Evolutionary conservation across 208 protist species (phyloP).

Genomic region (Balamuthia mandrillaris): DNA sequence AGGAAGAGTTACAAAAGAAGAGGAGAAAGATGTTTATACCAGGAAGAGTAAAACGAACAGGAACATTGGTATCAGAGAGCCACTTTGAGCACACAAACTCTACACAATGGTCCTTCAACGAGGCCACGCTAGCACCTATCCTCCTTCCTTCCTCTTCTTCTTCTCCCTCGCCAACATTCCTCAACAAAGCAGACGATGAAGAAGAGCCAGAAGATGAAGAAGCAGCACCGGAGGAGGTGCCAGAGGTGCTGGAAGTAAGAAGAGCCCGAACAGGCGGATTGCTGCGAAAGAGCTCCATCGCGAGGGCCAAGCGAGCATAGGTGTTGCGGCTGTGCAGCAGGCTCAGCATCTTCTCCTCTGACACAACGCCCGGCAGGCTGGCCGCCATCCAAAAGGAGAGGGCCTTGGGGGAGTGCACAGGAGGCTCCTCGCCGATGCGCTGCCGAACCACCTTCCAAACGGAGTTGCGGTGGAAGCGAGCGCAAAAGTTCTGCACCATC

Average conservation of each 20-base stretch:
- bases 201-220: no score
- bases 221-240: no score
- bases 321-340: not conserved
- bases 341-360: not conserved
- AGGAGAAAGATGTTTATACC: not conserved
- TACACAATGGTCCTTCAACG: conserved; percentile 11
- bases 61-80: not conserved
- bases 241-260: not conserved
- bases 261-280: not conserved
- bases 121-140: no score
- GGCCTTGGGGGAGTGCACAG: not conserved
- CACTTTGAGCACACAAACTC: not conserved
- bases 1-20: no score
- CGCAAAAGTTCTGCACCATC: not conserved
- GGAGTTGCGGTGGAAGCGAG: not conserved
- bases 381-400: conserved; percentile 11
- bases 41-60: not conserved
- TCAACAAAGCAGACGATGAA: no score
- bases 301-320: not conserved
- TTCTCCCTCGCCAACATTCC: no score
- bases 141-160: no score
- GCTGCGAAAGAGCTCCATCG: not conserved
- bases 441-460: conserved; percentile 19
- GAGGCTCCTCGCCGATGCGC: not conserved
- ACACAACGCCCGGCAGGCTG: not conserved